Base-by-base conservation (phyloP, 257 asterid genomes). In the Nemophila menziesii region DNA sequence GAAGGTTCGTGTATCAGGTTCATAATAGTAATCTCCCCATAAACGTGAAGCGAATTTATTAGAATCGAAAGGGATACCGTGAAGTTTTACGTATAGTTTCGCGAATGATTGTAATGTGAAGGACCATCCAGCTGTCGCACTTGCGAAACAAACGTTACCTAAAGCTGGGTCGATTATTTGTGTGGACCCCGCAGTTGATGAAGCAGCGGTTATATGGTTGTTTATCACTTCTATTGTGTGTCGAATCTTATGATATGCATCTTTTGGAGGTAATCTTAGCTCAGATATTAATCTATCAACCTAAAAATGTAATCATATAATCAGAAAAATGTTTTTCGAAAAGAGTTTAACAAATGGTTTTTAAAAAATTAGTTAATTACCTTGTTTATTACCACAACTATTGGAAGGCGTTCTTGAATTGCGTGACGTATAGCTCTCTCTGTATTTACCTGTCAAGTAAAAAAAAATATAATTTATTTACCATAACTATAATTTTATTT, bases 61-160 rank as follows among this genome's bases (percentile, higher is more conserved):
- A 18, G 96, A 82, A 67, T 90, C 98, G 69, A 90, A 81, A 16
- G 93, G 85, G 54, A 90, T 68, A 29, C 98, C 98, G 16, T 85
- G 96, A 55, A 90, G 86, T 67, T 85, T 90, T 17, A 79, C 93
- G 51, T 84, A 90, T 26, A 90, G 77, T 74, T 85, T 90, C 27
- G 96, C 94, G 68, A 90, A 90, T 5, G 98, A 90, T 61, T 70
- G 87, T 68, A 90, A 65, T 39, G 98, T 84, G 69, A 90, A 84
- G 1, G 89, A 80, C 96, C 98, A 90, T 57, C 98, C 96, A n/a
- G 94, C 98, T 61, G 66, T 90, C n/a, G 85, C 87, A 72, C 94
- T 79, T 62, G 96, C 98, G 46, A 90, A 90, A 65, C 96, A 90
- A 48, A 90, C 93, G 51, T 90, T 90, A 39, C 96, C 98, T 43